Evolutionary conservation across 2,329 filamentous ascomycete genomes (phyloP).

Genomic region (Aspergillus aculeatus): DNA sequence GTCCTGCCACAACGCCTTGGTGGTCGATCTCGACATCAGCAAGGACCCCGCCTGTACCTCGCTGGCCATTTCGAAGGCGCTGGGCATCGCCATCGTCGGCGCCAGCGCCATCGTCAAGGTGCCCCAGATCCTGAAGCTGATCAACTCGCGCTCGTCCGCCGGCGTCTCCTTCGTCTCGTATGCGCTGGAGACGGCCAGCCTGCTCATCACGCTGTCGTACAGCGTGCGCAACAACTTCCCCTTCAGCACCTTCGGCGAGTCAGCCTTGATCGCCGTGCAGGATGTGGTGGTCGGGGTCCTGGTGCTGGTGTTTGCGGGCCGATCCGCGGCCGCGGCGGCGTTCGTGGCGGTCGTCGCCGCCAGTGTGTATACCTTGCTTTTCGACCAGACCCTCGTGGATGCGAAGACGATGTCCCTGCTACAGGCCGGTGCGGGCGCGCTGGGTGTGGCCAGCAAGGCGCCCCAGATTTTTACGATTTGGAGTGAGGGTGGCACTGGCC

Average conservation of each 20-base stretch:
- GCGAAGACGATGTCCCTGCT: slow-evolving; percentile 68
- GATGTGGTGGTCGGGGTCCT: slow-evolving; percentile 86
- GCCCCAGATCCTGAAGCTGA: slow-evolving; percentile 91
- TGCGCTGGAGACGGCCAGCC: slow-evolving; percentile 82
- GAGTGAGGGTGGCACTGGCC: slow-evolving; percentile 82
- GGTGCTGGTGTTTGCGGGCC: slow-evolving; percentile 79
- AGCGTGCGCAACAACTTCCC: slow-evolving; percentile 88
- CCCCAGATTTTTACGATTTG: slow-evolving; percentile 90
- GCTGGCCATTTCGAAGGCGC: slow-evolving; percentile 84
- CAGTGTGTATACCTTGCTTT: slow-evolving; percentile 69
- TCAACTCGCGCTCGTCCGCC: slow-evolving; percentile 73
- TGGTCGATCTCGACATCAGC: slow-evolving; percentile 77
- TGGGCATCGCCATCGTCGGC: slow-evolving; percentile 90
- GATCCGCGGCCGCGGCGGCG: slow-evolving; percentile 65
- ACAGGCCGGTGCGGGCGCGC: slow-evolving; percentile 77
- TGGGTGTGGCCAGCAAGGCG: slow-evolving; percentile 86
- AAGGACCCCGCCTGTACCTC: slow-evolving; percentile 77
- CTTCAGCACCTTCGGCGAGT: slow-evolving; percentile 96
- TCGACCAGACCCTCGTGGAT: slow-evolving; percentile 59
- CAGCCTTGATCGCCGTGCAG: slow-evolving; percentile 84
- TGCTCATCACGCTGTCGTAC: slow-evolving; percentile 88
- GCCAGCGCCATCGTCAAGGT: slow-evolving; percentile 92
- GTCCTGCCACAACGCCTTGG: slow-evolving; percentile 78
- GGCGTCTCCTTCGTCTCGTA: slow-evolving; percentile 90
- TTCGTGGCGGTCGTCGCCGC: slow-evolving; percentile 76